A percentile compares a stretch with the other conserved stretches of the same genome.
phyloP scores from a whole-genome alignment of 192 early-diverging fungal species.

The Coemansia sp. region DNA sequence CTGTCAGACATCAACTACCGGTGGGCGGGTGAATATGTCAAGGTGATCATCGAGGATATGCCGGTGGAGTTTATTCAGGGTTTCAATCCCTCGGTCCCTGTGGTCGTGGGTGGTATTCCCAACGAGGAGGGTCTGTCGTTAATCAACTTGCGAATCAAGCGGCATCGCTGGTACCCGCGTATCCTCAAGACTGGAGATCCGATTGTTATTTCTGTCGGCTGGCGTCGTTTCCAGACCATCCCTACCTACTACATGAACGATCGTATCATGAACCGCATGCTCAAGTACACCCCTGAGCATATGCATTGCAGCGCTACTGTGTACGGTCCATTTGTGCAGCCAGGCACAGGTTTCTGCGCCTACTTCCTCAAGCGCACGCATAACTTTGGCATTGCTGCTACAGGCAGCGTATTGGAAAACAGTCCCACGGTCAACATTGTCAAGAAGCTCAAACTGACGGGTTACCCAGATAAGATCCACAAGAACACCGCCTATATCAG shows the following conservation, averaged over 20 bases:
- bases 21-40: constrained; percentile 90
- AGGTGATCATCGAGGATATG: constrained; percentile 84
- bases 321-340: constrained; percentile 92
- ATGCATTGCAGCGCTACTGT: constrained; percentile 98
- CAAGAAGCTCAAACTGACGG: constrained; percentile 99
- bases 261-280: constrained; percentile 91
- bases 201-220: constrained; percentile 94
- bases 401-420: constrained; percentile 92
- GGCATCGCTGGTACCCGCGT: constrained; percentile 94
- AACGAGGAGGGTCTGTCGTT: constrained; percentile 93
- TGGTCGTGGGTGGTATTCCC: constrained; percentile 84
- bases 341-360: constrained; percentile 96
- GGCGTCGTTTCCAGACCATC: constrained; percentile 97
- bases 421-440: constrained; percentile 91
- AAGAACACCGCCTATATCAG: constrained; percentile 97
- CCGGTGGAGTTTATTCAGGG: constrained; percentile 92
- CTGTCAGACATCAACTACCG: constrained; percentile 88
- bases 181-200: constrained; percentile 98
- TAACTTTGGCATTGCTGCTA: constrained; percentile 94
- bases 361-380: constrained; percentile 59
- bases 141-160: constrained; percentile 94
- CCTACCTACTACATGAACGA: constrained; percentile 92
- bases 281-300: constrained; percentile 99
- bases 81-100: constrained; percentile 87
- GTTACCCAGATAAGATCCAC: constrained; percentile 89